A percentile compares a stretch with the other conserved stretches of the same genome.
These are phyloP conservation scores for Mallotus japonicus DNA, from an alignment of 441 rosid genomes.

Conservation along the genomic window DNA sequence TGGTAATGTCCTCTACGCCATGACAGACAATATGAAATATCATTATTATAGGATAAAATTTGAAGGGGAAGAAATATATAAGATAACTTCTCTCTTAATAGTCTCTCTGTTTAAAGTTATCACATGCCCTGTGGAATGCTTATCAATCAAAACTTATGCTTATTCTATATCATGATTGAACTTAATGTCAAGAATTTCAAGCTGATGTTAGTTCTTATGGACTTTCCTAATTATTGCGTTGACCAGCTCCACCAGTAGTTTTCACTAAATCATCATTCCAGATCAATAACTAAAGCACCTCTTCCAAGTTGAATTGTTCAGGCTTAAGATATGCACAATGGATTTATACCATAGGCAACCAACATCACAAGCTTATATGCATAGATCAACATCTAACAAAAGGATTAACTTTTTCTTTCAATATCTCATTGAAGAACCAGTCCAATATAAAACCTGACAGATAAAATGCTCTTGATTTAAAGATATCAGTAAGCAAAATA, in stretches of 20 bases:
- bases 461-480: constrained; percentile 16
- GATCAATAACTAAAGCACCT: not conserved
- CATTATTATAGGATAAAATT: not conserved
- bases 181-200: not conserved
- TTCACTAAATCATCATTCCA: not conserved
- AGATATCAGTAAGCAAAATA: constrained; percentile 15
- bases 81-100: not conserved
- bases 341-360: not conserved
- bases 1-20: constrained; percentile 4
- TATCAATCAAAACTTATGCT: not conserved
- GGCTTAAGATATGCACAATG: too few species aligned
- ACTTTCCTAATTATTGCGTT: not conserved
- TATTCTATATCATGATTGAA: not conserved
- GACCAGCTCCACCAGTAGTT: not conserved
- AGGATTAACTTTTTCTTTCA: not conserved
- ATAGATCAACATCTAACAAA: not conserved
- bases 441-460: not conserved
- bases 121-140: not conserved
- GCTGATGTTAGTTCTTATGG: not conserved
- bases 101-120: not conserved
- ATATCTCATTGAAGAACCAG: not conserved
- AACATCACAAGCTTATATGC: not conserved
- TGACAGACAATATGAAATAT: constrained; percentile 9
- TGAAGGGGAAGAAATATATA: not conserved
- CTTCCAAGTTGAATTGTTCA: not conserved